phyloP scores from a whole-genome alignment of 225 moss, liverwort and hornwort species.

The Antitrichia curtipendula region DNA sequence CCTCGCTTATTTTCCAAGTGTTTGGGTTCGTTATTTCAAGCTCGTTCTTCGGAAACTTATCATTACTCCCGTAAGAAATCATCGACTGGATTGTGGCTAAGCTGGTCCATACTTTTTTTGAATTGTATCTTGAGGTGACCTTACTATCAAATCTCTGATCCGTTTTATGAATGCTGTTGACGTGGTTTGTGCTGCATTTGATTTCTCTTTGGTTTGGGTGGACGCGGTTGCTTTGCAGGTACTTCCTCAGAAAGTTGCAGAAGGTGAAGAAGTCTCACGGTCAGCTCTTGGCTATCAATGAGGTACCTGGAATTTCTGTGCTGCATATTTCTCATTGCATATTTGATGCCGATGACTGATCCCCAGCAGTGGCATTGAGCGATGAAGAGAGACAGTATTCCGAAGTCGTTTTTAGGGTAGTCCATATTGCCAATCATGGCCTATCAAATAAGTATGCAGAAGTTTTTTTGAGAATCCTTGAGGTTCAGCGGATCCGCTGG shows the following conservation, averaged over 20 bases:
- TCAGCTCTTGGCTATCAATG: conserved; percentile 83
- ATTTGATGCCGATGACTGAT: not conserved
- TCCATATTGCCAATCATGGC: not conserved
- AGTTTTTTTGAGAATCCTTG: not conserved
- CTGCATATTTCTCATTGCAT: not conserved
- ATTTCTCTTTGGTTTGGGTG: not conserved
- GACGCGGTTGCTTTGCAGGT: conserved; percentile 25
- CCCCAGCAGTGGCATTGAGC: not conserved
- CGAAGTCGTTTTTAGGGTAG: not conserved
- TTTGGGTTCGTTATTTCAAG: not conserved
- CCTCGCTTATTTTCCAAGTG: too few relatives aligned
- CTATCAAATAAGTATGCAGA: not conserved
- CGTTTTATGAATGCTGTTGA: not conserved
- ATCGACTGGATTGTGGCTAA: not conserved
- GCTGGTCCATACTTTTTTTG: not conserved
- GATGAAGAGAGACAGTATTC: not conserved
- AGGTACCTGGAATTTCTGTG: conserved; percentile 16
- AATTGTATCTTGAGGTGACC: not conserved
- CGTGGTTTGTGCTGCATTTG: not conserved
- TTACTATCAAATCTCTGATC: not conserved
- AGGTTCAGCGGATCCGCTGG: not conserved
- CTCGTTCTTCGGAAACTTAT: not conserved
- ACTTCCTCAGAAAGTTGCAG: conserved; percentile 85
- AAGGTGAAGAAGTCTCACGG: conserved; percentile 95
- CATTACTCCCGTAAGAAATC: not conserved